A percentile compares a stretch with the other conserved stretches of the same genome.
These are phyloP conservation scores for Podaxis sp. DNA, from an alignment of 768 basidiomycete species.

Conservation along the genomic window DNA sequence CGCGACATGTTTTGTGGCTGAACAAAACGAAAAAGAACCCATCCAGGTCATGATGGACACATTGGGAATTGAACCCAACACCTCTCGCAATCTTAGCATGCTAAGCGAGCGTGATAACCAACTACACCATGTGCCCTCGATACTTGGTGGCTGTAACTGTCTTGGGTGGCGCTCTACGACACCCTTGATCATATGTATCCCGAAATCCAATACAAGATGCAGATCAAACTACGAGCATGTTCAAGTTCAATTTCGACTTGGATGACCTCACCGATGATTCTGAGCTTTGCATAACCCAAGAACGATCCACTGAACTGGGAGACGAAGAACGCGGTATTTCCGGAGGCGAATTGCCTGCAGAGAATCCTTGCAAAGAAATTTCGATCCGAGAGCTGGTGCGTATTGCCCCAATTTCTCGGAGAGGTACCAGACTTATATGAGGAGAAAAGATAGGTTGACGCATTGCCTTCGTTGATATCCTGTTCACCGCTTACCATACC, in stretches of 20 bases:
- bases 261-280: slow-evolving; percentile 29
- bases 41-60: slow-evolving; percentile 4
- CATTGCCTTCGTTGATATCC: slow-evolving; percentile 70
- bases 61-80: slow-evolving; percentile 16
- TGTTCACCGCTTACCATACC: slow-evolving; percentile 70
- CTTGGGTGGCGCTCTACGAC: background rate
- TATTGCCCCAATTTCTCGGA: slow-evolving; percentile 11
- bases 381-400: slow-evolving; percentile 30
- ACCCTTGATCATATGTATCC: background rate
- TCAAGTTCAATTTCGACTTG: slow-evolving; percentile 69
- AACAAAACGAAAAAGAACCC: background rate
- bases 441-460: slow-evolving; percentile 46
- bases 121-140: slow-evolving; percentile 14
- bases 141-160: background rate
- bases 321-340: background rate
- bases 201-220: no score
- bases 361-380: slow-evolving; percentile 27
- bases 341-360: slow-evolving; percentile 3
- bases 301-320: background rate
- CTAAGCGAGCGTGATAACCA: slow-evolving; percentile 15
- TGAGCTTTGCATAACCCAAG: slow-evolving; percentile 1
- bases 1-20: background rate
- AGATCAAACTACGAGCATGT: slow-evolving; percentile 33
- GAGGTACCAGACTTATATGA: slow-evolving; percentile 5
- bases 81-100: slow-evolving; percentile 9